Conservation (phyloP, 2,329 filamentous ascomycete genomes). For the Diaporthe humulicola region DNA sequence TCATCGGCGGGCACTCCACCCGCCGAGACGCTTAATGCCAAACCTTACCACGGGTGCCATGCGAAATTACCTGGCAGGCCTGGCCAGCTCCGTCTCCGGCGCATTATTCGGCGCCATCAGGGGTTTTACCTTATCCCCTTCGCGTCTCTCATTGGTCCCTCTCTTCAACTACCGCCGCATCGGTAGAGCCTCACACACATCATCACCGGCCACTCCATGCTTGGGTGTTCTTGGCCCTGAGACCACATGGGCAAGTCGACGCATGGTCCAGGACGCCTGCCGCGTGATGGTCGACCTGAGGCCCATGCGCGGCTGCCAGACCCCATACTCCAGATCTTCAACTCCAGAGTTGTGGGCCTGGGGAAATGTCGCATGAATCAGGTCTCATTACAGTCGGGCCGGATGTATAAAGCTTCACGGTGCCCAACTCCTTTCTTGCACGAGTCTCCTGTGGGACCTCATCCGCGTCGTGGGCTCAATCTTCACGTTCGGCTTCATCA, state of each 20-base stretch:
- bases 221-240: not conserved
- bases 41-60: slow-evolving; percentile 17
- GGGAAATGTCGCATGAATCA: slow-evolving; percentile 31
- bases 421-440: slow-evolving; percentile 21
- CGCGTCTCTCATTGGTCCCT: not conserved
- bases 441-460: not conserved
- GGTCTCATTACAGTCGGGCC: slow-evolving; percentile 7
- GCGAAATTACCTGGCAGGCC: slow-evolving; percentile 18
- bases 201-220: slow-evolving; percentile 9
- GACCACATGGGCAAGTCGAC: not conserved
- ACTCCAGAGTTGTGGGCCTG: slow-evolving; percentile 27
- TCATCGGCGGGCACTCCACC: slow-evolving; percentile 3
- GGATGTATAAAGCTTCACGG: slow-evolving; percentile 22
- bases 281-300: not conserved
- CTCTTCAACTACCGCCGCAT: not conserved
- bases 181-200: slow-evolving; percentile 28
- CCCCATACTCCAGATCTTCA: slow-evolving; percentile 31
- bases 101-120: slow-evolving; percentile 24
- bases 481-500: slow-evolving; percentile 20
- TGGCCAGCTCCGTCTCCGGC: slow-evolving; percentile 15
- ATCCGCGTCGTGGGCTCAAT: slow-evolving; percentile 20
- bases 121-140: not conserved
- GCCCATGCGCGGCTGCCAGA: slow-evolving; percentile 12
- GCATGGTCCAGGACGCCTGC: not conserved
- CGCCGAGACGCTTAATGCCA: slow-evolving; percentile 13